Conservation (phyloP, 1,139 yeast species). For the Debaryomyces robertsiae region DNA sequence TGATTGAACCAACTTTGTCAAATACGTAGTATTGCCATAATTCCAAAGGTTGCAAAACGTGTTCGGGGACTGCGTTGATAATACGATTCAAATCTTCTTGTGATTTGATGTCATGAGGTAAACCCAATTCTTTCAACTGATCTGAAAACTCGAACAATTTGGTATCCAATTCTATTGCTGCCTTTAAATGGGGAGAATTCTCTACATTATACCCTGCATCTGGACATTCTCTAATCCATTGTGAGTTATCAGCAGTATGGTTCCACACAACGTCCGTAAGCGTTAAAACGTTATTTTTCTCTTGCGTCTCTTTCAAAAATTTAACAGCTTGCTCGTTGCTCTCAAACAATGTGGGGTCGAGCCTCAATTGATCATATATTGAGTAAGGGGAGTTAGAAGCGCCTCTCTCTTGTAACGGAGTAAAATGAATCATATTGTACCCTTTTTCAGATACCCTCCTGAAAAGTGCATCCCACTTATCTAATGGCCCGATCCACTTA, state of each 20-base stretch:
- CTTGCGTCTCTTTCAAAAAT: conserved; percentile 44
- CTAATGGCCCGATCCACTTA: conserved; percentile 81
- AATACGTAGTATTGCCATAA: conserved; percentile 91
- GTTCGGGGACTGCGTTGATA: conserved; percentile 64
- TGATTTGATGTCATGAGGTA: conserved; percentile 55
- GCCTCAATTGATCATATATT: conserved; percentile 78
- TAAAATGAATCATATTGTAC: conserved; percentile 93
- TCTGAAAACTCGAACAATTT: conserved; percentile 65
- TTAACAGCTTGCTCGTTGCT: conserved; percentile 34
- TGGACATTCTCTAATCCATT: conserved; percentile 83
- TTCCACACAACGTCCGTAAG: conserved; percentile 93
- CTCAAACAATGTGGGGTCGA: conserved; percentile 68
- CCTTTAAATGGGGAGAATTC: conserved; percentile 84
- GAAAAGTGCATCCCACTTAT: conserved; percentile 68
- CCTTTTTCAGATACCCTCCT: conserved; percentile 66
- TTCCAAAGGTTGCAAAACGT: conserved; percentile 66
- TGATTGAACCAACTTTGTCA: conserved; percentile 45
- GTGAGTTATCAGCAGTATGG: conserved; percentile 90
- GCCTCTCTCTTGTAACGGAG: conserved; percentile 90
- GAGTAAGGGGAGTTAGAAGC: conserved; percentile 91
- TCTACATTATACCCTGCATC: conserved; percentile 84
- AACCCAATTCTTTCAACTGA: conserved; percentile 54
- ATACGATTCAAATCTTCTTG: conserved; percentile 58
- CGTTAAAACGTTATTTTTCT: conserved; percentile 63
- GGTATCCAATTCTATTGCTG: conserved; percentile 84